Conservation (phyloP, 2,329 filamentous ascomycete species). For the Coniochaeta sp. region DNA sequence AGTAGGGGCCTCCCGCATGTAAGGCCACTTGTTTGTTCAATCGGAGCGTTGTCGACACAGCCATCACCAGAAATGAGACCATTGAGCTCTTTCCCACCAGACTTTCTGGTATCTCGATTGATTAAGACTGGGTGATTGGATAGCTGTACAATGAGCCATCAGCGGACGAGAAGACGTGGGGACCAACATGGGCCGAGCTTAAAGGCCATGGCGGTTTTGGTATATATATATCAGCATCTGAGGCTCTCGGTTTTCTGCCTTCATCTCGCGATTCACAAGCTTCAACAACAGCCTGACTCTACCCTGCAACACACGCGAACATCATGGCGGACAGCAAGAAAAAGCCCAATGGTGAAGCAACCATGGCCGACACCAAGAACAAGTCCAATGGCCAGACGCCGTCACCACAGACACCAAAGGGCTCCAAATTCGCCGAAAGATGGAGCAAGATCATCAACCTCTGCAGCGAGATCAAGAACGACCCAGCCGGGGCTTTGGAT, state of each 20-base stretch:
- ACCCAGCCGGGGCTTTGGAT: not conserved
- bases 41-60: not conserved
- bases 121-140: no score
- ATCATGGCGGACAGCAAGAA: not conserved
- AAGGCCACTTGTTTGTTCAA: not conserved
- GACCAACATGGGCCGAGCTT: no score
- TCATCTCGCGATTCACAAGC: no score
- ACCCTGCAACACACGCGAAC: no score
- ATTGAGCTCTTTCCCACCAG: not conserved
- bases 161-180: no score
- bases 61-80: not conserved
- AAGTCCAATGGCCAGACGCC: not conserved
- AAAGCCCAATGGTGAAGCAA: not conserved
- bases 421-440: constrained; percentile 2
- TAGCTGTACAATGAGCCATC: no score
- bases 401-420: not conserved
- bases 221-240: not conserved
- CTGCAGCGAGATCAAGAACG: constrained; percentile 4
- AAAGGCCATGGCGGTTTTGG: not conserved
- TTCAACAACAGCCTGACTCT: no score
- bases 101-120: no score
- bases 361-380: constrained; percentile 2
- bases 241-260: not conserved
- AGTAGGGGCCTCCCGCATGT: not conserved
- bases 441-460: constrained; percentile 5